Evolutionary conservation across 2,329 filamentous ascomycete species (phyloP), one percentile per base, ranked within the genome.

Genomic region (Xylariomycetidae sp.): DNA sequence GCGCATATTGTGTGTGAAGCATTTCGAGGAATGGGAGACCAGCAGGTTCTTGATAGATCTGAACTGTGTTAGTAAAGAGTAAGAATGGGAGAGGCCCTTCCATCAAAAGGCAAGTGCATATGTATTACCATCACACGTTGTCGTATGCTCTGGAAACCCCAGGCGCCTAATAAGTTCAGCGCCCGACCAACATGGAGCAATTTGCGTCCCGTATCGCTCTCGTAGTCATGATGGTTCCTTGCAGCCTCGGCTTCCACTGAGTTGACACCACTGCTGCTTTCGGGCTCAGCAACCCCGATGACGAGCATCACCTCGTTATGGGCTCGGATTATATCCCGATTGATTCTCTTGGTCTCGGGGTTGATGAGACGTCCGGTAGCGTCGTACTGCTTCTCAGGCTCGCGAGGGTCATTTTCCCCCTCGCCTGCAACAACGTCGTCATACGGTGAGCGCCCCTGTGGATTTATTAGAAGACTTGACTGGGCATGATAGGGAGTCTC

Each of bases 291-390:
- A 4, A 78, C 74, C 5, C 74, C 74, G 24, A 79, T 78, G 8
- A 76, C 72, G 13, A 69, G 63, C 74, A 79, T 79, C 4, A 79
- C 74, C 42, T 79, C 74, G 43, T 79, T 79, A 46, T 79, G 74
- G 8, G 74, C 68, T 32, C 74, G 64, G 17, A 79, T 72, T 19
- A 77, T 67, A 37, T 74, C 68, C 30, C 68, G 65, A 42, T 76
- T 76, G 41, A 75, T 66, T 10, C 61, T 59, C 46, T 68, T 72
- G 1, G 72, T 76, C 32, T 68, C 64, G 0, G 63, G 63, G 43
- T 78, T 78, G 31, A 73, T 47, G 4, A 74, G 70, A 8, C 74
- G 70, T 10, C 74, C 74, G 20, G 70, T 65, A 25, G 65, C 61
- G 43, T 79, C 74, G 44, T 72, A 77, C 29, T 67, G 54, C 49